Evolutionary conservation across 176 grass and related monocot genomes (phyloP).

Genomic region (Phoenix dactylifera): DNA sequence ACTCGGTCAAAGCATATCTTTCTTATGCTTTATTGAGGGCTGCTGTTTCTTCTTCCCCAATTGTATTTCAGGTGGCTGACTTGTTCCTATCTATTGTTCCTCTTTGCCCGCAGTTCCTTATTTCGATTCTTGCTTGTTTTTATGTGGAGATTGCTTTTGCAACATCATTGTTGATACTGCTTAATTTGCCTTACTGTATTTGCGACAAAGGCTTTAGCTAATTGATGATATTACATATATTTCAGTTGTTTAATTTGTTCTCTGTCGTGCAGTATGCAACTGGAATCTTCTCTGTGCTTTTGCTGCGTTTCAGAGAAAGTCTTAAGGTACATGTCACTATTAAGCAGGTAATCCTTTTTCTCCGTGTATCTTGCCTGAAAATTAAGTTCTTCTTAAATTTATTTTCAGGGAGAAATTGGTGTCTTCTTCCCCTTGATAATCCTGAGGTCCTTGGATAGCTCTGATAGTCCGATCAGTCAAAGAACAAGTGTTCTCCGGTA

Average conservation of each 20-base stretch:
- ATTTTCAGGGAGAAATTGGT: conserved; percentile 93
- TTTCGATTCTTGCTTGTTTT: conserved; percentile 18
- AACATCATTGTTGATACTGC: too few species aligned
- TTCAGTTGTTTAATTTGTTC: conserved; percentile 4
- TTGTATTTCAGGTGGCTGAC: conserved; percentile 79
- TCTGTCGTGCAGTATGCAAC: conserved; percentile 77
- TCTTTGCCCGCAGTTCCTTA: conserved; percentile 12
- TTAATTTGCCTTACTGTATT: too few species aligned
- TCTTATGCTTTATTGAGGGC: conserved; percentile 87
- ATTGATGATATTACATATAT: too few species aligned
- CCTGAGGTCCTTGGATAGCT: conserved; percentile 86
- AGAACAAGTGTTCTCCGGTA: conserved; percentile 91
- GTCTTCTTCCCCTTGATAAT: conserved; percentile 98
- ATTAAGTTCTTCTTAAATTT: conserved; percentile 4
- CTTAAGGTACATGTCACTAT: conserved; percentile 66
- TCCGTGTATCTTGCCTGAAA: conserved; percentile 13
- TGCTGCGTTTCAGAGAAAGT: conserved; percentile 94
- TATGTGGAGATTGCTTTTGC: too few species aligned
- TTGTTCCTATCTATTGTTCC: conserved; percentile 1
- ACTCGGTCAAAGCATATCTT: conserved; percentile 99
- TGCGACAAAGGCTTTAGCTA: too few species aligned
- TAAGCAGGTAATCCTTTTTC: conserved; percentile 2
- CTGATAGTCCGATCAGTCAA: conserved; percentile 65
- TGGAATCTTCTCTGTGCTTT: conserved; percentile 87
- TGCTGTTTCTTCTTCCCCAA: conserved; percentile 74